Percentiles rank a stretch among this genome's conserved stretches.
Conservation (phyloP, 768 basidiomycete species). For the Lactarius tabidus region DNA sequence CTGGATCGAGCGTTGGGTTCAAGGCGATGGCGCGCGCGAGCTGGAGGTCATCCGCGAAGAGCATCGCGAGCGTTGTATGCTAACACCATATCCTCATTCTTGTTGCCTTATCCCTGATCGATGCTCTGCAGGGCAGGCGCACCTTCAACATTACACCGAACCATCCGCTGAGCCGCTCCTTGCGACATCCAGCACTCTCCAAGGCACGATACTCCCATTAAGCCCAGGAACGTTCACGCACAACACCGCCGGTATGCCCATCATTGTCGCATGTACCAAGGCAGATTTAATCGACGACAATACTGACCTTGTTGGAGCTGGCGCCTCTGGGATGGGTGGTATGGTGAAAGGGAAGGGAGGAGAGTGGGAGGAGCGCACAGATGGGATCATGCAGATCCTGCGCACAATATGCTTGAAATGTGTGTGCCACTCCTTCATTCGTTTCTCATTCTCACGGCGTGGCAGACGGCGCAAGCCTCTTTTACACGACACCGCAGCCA, state of each 20-base stretch:
- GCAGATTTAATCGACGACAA: conserved; percentile 90
- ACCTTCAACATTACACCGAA: conserved; percentile 88
- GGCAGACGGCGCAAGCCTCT: conserved; percentile 87
- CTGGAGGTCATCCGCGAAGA: conserved; percentile 75
- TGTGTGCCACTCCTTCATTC: conserved; percentile 45
- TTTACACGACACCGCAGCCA: conserved; percentile 85
- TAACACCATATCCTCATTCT: conserved; percentile 3
- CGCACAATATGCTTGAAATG: conserved; percentile 91
- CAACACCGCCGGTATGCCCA: conserved; percentile 81
- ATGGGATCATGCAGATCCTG: conserved; percentile 93
- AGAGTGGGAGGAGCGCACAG: conserved; percentile 94
- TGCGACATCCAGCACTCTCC: conserved; percentile 53
- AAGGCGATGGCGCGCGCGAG: conserved; percentile 65
- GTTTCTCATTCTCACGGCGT: background rate
- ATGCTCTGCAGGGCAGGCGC: conserved; percentile 63
- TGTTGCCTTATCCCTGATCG: background rate
- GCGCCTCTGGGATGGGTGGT: conserved; percentile 78
- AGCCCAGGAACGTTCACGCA: conserved; percentile 83
- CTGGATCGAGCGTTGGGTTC: conserved; percentile 82
- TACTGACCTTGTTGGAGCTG: conserved; percentile 61
- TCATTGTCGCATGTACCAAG: conserved; percentile 88
- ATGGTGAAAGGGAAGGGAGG: conserved; percentile 91
- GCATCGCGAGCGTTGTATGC: conserved; percentile 75
- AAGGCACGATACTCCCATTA: conserved; percentile 72
- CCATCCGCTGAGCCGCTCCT: conserved; percentile 66